Conservation (phyloP, 768 basidiomycete species). For the Termitomyces sp. region DNA sequence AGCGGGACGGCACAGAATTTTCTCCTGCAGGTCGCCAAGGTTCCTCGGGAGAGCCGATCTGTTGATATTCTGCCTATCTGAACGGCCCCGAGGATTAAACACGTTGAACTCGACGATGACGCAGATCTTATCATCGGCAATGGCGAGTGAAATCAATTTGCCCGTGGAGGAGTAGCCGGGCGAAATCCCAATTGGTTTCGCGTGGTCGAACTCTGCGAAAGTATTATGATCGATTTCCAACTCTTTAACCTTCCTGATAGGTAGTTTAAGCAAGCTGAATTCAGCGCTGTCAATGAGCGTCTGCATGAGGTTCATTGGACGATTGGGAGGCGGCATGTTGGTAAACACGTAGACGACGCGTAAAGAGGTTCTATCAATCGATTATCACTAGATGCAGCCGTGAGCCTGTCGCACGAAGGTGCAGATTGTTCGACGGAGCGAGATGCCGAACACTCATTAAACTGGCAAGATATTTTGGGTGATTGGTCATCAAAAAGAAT, state of each 20-base stretch:
- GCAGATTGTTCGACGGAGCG: background rate
- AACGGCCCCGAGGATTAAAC: slow-evolving; percentile 11
- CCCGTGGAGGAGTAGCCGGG: slow-evolving; percentile 44
- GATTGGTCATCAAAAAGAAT: background rate
- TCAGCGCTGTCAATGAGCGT: slow-evolving; percentile 27
- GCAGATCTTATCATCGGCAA: slow-evolving; percentile 35
- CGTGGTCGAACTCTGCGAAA: slow-evolving; percentile 28
- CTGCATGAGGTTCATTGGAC: slow-evolving; percentile 18
- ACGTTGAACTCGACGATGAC: slow-evolving; percentile 31
- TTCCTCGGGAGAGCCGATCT: slow-evolving; percentile 11
- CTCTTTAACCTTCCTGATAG: slow-evolving; percentile 24
- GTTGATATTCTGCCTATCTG: slow-evolving; percentile 12
- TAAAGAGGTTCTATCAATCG: background rate
- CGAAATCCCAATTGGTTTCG: slow-evolving; percentile 45
- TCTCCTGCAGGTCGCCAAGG: slow-evolving; percentile 22
- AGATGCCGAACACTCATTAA: background rate
- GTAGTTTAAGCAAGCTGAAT: slow-evolving; percentile 20
- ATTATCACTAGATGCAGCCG: background rate
- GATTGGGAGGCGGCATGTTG: slow-evolving; percentile 14
- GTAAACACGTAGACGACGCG: background rate
- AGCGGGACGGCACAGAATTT: slow-evolving; percentile 39
- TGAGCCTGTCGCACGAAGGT: background rate
- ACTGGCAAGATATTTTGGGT: too few species aligned
- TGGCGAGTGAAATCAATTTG: slow-evolving; percentile 40
- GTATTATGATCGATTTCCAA: slow-evolving; percentile 17